Evolutionary conservation across 768 basidiomycete genomes (phyloP).

Genomic region (Tricholoma terreum): DNA sequence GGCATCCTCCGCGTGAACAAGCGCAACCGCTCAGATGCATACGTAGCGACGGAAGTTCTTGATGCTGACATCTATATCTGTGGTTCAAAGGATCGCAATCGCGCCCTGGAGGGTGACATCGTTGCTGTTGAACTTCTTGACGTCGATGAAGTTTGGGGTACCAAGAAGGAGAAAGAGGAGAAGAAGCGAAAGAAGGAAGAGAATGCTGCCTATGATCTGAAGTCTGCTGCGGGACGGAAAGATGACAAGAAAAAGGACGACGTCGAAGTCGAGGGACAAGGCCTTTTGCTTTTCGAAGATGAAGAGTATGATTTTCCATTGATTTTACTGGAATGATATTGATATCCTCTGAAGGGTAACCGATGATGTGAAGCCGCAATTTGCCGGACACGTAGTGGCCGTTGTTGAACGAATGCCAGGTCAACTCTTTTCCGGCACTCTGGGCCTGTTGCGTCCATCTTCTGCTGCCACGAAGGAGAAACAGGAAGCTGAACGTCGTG

Average conservation of each 20-base stretch:
- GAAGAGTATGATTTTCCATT: slow-evolving; percentile 67
- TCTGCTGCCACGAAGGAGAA: slow-evolving; percentile 98
- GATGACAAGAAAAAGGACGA: slow-evolving; percentile 99
- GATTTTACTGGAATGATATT: slow-evolving; percentile 2
- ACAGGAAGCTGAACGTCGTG: slow-evolving; percentile 95
- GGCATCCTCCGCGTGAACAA: slow-evolving; percentile 98
- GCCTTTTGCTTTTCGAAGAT: slow-evolving; percentile 93
- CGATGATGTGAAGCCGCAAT: slow-evolving; percentile 97
- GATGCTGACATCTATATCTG: slow-evolving; percentile 99
- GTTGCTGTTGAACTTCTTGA: slow-evolving; percentile 97
- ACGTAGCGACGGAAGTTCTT: slow-evolving; percentile 95
- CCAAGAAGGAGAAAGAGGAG: slow-evolving; percentile 99
- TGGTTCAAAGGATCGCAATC: slow-evolving; percentile 97
- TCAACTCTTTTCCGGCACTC: slow-evolving; percentile 95
- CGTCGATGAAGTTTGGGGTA: slow-evolving; percentile 96
- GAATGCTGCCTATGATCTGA: slow-evolving; percentile 90
- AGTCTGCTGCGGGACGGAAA: slow-evolving; percentile 70
- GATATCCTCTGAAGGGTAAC: slow-evolving; percentile 61
- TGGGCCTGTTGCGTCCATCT: slow-evolving; percentile 92
- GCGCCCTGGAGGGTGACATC: slow-evolving; percentile 97
- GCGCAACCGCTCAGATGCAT: slow-evolving; percentile 97
- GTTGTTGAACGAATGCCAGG: slow-evolving; percentile 99
- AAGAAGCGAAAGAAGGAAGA: slow-evolving; percentile 99
- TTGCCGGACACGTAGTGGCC: slow-evolving; percentile 98
- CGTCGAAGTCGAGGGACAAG: slow-evolving; percentile 98